Base-by-base conservation (phyloP, 169 alveolate genomes). In the Babesia gibsoni region DNA sequence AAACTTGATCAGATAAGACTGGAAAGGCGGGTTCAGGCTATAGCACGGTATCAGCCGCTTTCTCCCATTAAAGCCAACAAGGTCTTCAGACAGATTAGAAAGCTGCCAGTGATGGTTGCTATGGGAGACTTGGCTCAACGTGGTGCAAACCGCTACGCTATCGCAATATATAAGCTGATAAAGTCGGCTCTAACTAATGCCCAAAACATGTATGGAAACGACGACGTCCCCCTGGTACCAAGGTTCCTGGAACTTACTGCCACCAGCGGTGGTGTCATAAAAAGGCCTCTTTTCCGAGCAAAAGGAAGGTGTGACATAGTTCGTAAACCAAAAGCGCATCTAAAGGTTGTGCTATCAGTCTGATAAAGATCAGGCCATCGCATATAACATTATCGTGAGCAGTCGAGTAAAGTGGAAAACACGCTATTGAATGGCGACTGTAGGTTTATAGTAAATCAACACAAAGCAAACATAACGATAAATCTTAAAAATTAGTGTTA, bases 61-160 rank as follows among this genome's bases (percentile, higher is more conserved):
- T 78, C 87, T 23, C 87, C 87, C 41, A 78, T 67, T 4, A 78
- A 78, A 48, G 64, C 63, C 30, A 59, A 57, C 39, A 66, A 67
- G 53, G 36, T 78, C 14, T 66, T 67, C 27, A 53, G 83, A 48
- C 87, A 78, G 53, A 67, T 78, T 9, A 54, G 58, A 22, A 78
- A 78, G 63, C 66, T 67, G 52, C 87, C 87, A 14, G 87, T 78
- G 18, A 63, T 78, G 58, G 81, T 78, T 18, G 87, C 87, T 29
- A 57, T 78, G 46, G 87, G 87, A 0, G 87, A 66, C 32, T 52
- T 78, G 30, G 81, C 87, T 0, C 81, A 78, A 33, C 73, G 82
- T 6, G 82, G 82, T 33, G 54, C 82, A 5, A 78, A 78, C 50
- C 67, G 64, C 22, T 78, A 78, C 50, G 87, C 87, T 12, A 42